Evolutionary conservation across 805 yeast species (phyloP).

Genomic region (Maudiozyma bulderi): DNA sequence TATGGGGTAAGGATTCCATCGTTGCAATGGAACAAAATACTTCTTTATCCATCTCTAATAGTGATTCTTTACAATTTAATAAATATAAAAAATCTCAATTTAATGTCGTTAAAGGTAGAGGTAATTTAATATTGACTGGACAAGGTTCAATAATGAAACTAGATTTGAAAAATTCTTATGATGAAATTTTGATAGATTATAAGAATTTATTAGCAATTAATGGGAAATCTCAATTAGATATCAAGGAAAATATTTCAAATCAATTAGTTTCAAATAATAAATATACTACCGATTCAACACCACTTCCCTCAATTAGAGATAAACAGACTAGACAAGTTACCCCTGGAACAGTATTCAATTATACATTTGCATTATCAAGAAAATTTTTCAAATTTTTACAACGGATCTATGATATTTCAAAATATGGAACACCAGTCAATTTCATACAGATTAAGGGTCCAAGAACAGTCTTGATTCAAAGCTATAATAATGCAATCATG

Average conservation of each 20-base stretch:
- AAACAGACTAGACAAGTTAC: background rate
- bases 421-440: constrained; percentile 16
- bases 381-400: constrained; percentile 5
- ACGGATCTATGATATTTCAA: constrained; percentile 6
- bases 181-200: constrained; percentile 22
- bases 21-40: constrained; percentile 25
- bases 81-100: constrained; percentile 8
- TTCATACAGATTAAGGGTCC: constrained; percentile 28
- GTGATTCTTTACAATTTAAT: constrained; percentile 5
- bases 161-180: constrained; percentile 17
- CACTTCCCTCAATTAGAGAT: background rate
- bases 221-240: constrained; percentile 24
- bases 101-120: constrained; percentile 24
- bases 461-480: constrained; percentile 27
- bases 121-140: constrained; percentile 16
- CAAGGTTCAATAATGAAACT: constrained; percentile 22
- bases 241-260: constrained; percentile 11
- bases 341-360: background rate
- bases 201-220: constrained; percentile 24
- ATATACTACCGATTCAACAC: background rate
- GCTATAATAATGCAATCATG: constrained; percentile 1
- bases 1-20: constrained; percentile 21
- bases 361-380: background rate
- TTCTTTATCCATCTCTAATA: constrained; percentile 12
- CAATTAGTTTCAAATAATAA: background rate